Conservation (phyloP, 78 protist genomes). For the slime mould (Dictyostelium discoideum) region DNA sequence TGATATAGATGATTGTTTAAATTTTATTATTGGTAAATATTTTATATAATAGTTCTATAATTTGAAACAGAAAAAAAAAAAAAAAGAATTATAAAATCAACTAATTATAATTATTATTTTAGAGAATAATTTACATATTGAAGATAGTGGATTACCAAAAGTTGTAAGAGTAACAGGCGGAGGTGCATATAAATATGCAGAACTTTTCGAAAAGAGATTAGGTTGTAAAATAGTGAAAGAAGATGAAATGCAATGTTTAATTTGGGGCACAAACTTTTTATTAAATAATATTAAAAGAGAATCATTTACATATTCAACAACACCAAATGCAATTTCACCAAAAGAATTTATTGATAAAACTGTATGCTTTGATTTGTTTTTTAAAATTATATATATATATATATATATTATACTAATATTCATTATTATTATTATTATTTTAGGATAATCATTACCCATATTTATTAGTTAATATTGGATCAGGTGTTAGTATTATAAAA, state of each 20-base stretch:
- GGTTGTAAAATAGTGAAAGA: slow-evolving; percentile 55
- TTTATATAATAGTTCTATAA: no score
- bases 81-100: not conserved
- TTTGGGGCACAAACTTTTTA: slow-evolving; percentile 90
- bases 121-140: slow-evolving; percentile 71
- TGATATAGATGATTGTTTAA: slow-evolving; percentile 60
- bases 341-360: slow-evolving; percentile 55
- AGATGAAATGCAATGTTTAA: slow-evolving; percentile 92
- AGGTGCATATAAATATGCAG: slow-evolving; percentile 90
- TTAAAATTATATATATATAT: not conserved
- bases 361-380: slow-evolving; percentile 4
- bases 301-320: slow-evolving; percentile 37
- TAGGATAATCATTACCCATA: slow-evolving; percentile 88
- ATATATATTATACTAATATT: not conserved
- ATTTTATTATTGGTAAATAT: slow-evolving; percentile 60
- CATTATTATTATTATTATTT: not conserved
- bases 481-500: slow-evolving; percentile 91
- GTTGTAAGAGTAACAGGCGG: slow-evolving; percentile 83
- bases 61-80: no score
- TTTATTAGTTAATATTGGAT: slow-evolving; percentile 94
- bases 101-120: no score
- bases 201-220: slow-evolving; percentile 45
- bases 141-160: slow-evolving; percentile 50
- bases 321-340: slow-evolving; percentile 21
- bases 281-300: slow-evolving; percentile 63